Conservation (phyloP, 805 yeast genomes). For the Saccharomyces mikatae region DNA sequence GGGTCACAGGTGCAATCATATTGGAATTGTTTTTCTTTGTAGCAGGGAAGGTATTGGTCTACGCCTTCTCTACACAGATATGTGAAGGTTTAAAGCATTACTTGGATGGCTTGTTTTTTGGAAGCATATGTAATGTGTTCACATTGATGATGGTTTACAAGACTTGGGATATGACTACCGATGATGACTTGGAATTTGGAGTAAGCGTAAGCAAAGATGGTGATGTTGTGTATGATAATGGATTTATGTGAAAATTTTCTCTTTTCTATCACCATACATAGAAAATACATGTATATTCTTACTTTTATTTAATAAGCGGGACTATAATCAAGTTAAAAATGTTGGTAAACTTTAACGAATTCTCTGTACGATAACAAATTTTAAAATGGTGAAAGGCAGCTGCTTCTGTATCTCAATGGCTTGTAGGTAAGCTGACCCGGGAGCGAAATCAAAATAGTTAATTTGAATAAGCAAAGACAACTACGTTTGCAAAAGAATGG, state of each 20-base stretch:
- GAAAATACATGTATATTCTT: background rate
- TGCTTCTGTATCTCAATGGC: background rate
- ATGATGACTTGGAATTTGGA: slow-evolving; percentile 88
- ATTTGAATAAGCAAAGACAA: background rate
- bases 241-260: background rate
- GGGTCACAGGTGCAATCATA: slow-evolving; percentile 84
- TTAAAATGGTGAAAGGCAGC: background rate
- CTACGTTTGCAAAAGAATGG: background rate
- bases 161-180: slow-evolving; percentile 92
- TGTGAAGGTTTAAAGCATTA: slow-evolving; percentile 76
- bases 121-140: slow-evolving; percentile 69
- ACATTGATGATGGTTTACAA: slow-evolving; percentile 92
- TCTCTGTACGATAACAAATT: background rate
- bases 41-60: slow-evolving; percentile 70
- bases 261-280: background rate
- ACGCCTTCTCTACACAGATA: slow-evolving; percentile 56
- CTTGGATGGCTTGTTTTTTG: slow-evolving; percentile 83
- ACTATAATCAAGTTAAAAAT: background rate
- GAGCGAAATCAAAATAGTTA: background rate
- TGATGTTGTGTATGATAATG: slow-evolving; percentile 19
- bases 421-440: background rate
- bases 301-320: background rate
- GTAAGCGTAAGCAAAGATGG: slow-evolving; percentile 47
- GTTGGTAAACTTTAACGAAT: background rate
- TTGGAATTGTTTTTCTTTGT: slow-evolving; percentile 67